Percentiles rank a stretch among this genome's conserved stretches.
Conservation (phyloP, 768 basidiomycete species). For the Tephrocybe sp. region DNA sequence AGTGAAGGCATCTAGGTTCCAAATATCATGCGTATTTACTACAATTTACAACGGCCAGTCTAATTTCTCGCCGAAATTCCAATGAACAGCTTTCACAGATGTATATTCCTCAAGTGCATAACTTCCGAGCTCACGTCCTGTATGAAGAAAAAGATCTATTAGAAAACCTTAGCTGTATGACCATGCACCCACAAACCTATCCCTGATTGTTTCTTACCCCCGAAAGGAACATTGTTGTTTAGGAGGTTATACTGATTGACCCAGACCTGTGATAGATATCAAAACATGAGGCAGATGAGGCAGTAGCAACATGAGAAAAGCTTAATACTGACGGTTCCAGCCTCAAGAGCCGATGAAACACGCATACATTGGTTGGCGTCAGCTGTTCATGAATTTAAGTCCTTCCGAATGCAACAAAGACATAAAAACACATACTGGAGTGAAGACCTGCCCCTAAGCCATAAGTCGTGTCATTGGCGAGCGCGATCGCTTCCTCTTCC, state of each 20-base stretch:
- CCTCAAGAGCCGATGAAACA: slow-evolving; percentile 81
- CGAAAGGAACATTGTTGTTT: slow-evolving; percentile 90
- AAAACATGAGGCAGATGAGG: background rate
- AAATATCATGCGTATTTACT: background rate
- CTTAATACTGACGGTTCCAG: slow-evolving; percentile 68
- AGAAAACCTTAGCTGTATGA: background rate
- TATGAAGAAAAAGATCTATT: slow-evolving; percentile 1
- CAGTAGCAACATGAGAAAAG: slow-evolving; percentile 2
- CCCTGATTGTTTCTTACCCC: slow-evolving; percentile 92
- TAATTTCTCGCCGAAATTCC: slow-evolving; percentile 82
- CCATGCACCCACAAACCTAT: slow-evolving; percentile 54
- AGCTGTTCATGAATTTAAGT: slow-evolving; percentile 31
- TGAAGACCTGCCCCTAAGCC: slow-evolving; percentile 92
- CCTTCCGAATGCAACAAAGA: background rate
- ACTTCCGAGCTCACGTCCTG: slow-evolving; percentile 85
- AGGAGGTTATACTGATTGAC: slow-evolving; percentile 86
- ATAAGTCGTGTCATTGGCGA: slow-evolving; percentile 88
- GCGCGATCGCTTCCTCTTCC: slow-evolving; percentile 79
- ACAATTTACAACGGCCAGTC: slow-evolving; percentile 67
- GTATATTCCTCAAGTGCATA: slow-evolving; percentile 85
- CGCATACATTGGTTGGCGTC: slow-evolving; percentile 90
- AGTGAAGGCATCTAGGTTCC: no score
- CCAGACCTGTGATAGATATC: slow-evolving; percentile 60
- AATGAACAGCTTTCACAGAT: slow-evolving; percentile 78
- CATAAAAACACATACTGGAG: slow-evolving; percentile 54